A percentile compares a stretch with the other conserved stretches of the same genome.
These are phyloP conservation scores for Heteromeles arbutifolia DNA, from an alignment of 306 rosid genomes.

Conservation along the genomic window DNA sequence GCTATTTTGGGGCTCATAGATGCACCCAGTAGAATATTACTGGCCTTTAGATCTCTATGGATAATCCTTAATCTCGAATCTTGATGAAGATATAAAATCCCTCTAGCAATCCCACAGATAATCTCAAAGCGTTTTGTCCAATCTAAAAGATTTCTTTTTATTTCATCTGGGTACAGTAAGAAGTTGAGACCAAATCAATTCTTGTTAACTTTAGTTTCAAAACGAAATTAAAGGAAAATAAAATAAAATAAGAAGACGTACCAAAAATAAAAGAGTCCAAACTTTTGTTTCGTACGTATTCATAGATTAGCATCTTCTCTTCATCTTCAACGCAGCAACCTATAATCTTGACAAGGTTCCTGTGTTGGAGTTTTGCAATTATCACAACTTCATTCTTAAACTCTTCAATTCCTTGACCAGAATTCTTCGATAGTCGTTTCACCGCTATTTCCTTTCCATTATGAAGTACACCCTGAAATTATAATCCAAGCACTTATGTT, in stretches of 20 bases:
- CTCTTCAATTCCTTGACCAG: slow-evolving; percentile 55
- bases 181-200: no score
- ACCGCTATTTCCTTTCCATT: slow-evolving; percentile 19
- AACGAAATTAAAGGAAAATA: neutral
- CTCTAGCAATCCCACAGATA: slow-evolving; percentile 40
- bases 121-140: slow-evolving; percentile 43
- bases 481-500: neutral
- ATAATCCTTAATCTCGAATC: slow-evolving; percentile 58
- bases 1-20: slow-evolving; percentile 55
- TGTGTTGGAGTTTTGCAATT: slow-evolving; percentile 59
- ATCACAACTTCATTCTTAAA: slow-evolving; percentile 52
- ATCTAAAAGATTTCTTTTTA: slow-evolving; percentile 24
- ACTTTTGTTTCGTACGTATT: slow-evolving; percentile 50
- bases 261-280: slow-evolving; percentile 43
- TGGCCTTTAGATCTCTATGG: slow-evolving; percentile 51
- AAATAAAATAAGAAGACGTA: slow-evolving; percentile 12
- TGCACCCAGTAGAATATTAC: slow-evolving; percentile 47
- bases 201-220: no score
- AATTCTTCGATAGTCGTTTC: slow-evolving; percentile 45
- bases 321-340: slow-evolving; percentile 42
- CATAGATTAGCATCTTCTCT: slow-evolving; percentile 58
- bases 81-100: slow-evolving; percentile 54
- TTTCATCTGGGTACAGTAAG: neutral
- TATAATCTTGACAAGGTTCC: slow-evolving; percentile 55
- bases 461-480: slow-evolving; percentile 9